Evolutionary conservation across 768 basidiomycete species (phyloP).

Genomic region (Tulasnella sp.): DNA sequence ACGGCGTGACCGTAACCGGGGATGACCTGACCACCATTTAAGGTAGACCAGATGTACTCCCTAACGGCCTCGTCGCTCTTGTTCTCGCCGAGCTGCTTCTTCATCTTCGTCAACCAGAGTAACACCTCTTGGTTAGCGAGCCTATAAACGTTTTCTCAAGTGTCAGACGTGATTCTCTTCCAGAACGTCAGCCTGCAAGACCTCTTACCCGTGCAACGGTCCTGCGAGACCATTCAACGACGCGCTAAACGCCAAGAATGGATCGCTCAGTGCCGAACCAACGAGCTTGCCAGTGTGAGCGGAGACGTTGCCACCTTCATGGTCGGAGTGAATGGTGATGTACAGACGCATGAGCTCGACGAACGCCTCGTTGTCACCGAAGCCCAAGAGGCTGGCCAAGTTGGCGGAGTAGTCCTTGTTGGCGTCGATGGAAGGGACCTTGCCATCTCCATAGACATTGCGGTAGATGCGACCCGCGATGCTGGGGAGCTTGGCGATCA

Average conservation of each 20-base stretch:
- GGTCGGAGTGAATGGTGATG: slow-evolving; percentile 96
- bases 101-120: slow-evolving; percentile 90
- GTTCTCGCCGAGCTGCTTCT: slow-evolving; percentile 72
- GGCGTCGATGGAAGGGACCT: slow-evolving; percentile 73
- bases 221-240: slow-evolving; percentile 94
- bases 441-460: slow-evolving; percentile 80
- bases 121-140: slow-evolving; percentile 97
- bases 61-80: slow-evolving; percentile 79
- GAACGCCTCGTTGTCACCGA: slow-evolving; percentile 75
- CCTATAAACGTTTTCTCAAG: slow-evolving; percentile 19
- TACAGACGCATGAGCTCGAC: slow-evolving; percentile 93
- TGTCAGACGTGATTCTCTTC: slow-evolving; percentile 14
- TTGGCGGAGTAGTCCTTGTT: slow-evolving; percentile 85
- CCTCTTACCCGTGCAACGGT: slow-evolving; percentile 67
- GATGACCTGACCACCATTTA: slow-evolving; percentile 88
- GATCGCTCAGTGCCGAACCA: slow-evolving; percentile 91
- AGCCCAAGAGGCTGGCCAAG: slow-evolving; percentile 81
- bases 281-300: slow-evolving; percentile 90
- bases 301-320: slow-evolving; percentile 98
- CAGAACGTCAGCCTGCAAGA: slow-evolving; percentile 6
- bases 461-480: slow-evolving; percentile 90
- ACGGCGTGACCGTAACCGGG: slow-evolving; percentile 88
- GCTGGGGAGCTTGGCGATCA: slow-evolving; percentile 93
- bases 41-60: slow-evolving; percentile 89
- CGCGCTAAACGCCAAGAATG: slow-evolving; percentile 89